A percentile compares a stretch with the other conserved stretches of the same genome.
Conservation (phyloP, 106 monocot genomes). For the Chionographis japonica region DNA sequence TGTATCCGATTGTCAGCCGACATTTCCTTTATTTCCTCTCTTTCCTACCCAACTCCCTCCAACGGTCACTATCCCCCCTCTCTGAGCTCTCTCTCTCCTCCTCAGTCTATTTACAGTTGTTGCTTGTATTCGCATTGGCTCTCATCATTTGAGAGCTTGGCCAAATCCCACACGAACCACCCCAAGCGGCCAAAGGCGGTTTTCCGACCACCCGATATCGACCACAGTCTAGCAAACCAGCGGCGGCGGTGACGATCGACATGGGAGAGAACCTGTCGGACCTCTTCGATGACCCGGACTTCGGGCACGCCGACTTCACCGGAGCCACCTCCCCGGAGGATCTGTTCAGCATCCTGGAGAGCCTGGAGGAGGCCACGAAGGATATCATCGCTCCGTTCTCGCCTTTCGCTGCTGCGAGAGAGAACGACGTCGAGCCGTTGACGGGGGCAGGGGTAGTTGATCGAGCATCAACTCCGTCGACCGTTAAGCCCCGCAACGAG, state of each 20-base stretch:
- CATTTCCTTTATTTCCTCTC: conserved; percentile 17
- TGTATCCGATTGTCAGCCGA: conserved; percentile 12
- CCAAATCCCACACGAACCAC: no score
- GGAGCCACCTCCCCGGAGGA: conserved; percentile 45
- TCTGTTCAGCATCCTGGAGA: conserved; percentile 65
- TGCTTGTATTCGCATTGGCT: not conserved
- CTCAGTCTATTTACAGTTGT: not conserved
- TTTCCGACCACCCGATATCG: no score
- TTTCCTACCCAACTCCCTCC: conserved; percentile 6
- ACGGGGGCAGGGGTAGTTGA: not conserved
- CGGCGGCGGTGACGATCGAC: not conserved
- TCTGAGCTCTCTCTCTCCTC: not conserved
- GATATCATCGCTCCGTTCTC: conserved; percentile 9
- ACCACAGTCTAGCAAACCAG: no score
- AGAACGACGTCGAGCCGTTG: not conserved
- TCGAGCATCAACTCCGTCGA: not conserved
- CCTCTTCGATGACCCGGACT: conserved; percentile 35
- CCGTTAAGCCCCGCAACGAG: not conserved
- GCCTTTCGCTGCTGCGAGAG: conserved; percentile 17
- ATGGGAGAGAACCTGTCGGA: conserved; percentile 42
- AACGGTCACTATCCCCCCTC: conserved; percentile 9
- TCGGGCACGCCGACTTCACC: conserved; percentile 13
- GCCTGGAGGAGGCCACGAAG: conserved; percentile 24
- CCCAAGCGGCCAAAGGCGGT: no score
- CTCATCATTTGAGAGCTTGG: not conserved